Percentiles rank a stretch among this genome's conserved stretches.
Evolutionary conservation across 2,329 filamentous ascomycete species (phyloP).

Genomic region (Aspergillus awamori): DNA sequence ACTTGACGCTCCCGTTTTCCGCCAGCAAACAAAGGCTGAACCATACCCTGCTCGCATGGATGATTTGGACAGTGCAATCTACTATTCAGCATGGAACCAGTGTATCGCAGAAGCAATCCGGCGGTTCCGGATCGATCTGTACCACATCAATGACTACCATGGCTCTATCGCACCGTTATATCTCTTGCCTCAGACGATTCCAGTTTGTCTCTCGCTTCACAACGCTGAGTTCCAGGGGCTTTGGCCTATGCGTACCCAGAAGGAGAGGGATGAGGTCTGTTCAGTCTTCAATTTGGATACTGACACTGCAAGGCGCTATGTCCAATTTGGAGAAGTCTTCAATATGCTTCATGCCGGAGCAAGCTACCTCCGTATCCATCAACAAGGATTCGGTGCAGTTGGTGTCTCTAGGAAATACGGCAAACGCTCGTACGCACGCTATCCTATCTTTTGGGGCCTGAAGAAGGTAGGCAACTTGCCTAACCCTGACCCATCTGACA

Average conservation of each 20-base stretch:
- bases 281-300: slow-evolving; percentile 64
- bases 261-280: slow-evolving; percentile 66
- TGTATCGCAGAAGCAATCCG: slow-evolving; percentile 67
- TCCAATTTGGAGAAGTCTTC: slow-evolving; percentile 71
- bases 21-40: slow-evolving; percentile 63
- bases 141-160: slow-evolving; percentile 69
- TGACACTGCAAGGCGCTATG: slow-evolving; percentile 61
- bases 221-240: slow-evolving; percentile 71
- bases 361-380: slow-evolving; percentile 67
- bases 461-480: slow-evolving; percentile 65
- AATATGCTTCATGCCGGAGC: slow-evolving; percentile 69
- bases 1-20: slow-evolving; percentile 68
- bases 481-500: slow-evolving; percentile 68
- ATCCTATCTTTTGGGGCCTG: slow-evolving; percentile 70
- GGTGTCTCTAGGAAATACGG: slow-evolving; percentile 71
- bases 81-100: slow-evolving; percentile 72
- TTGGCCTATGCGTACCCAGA: slow-evolving; percentile 66
- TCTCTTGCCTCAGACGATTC: slow-evolving; percentile 64
- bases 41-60: slow-evolving; percentile 71
- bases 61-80: slow-evolving; percentile 67
- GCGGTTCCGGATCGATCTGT: slow-evolving; percentile 65
- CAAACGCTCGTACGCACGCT: slow-evolving; percentile 66
- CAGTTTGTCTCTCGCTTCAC: slow-evolving; percentile 66
- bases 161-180: slow-evolving; percentile 66
- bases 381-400: slow-evolving; percentile 69